Evolutionary conservation across 352 stramenopile species (phyloP).

Genomic region (Phytophthora sansomeana): DNA sequence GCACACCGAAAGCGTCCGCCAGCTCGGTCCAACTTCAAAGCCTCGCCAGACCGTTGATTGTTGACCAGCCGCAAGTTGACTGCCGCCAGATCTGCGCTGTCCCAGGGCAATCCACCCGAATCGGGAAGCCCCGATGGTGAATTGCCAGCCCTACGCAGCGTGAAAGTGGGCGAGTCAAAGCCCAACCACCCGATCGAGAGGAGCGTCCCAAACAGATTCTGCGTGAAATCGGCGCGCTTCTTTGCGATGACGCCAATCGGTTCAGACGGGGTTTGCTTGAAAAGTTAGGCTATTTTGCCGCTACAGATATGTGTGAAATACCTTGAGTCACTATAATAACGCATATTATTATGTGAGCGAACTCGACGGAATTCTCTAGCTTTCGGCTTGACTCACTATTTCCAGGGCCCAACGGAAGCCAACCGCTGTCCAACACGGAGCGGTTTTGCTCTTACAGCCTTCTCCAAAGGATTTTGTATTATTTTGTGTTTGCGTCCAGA

Average conservation of each 20-base stretch:
- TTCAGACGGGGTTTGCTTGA: neutral
- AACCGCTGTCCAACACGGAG: neutral
- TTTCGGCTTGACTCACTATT: neutral
- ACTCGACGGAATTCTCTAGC: no score
- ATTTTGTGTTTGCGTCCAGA: neutral
- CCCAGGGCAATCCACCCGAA: neutral
- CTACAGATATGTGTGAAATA: neutral
- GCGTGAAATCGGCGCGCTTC: neutral
- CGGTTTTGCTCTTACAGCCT: no score
- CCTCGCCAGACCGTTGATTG: neutral
- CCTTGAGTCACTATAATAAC: neutral
- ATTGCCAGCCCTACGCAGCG: no score
- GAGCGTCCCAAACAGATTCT: neutral
- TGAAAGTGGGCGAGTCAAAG: no score
- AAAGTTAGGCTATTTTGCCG: neutral
- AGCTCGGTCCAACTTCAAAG: constrained; percentile 28
- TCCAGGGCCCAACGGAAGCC: neutral
- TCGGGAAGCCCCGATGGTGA: neutral
- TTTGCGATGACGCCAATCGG: neutral
- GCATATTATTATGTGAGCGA: no score
- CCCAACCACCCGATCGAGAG: neutral
- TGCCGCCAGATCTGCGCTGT: neutral
- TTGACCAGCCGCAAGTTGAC: neutral
- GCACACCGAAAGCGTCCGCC: constrained; percentile 36
- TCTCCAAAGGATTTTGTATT: no score